Percentiles rank a stretch among this genome's conserved stretches.
Conservation (phyloP, 2,329 filamentous ascomycete species). For the Decorospora gaudefroyi region DNA sequence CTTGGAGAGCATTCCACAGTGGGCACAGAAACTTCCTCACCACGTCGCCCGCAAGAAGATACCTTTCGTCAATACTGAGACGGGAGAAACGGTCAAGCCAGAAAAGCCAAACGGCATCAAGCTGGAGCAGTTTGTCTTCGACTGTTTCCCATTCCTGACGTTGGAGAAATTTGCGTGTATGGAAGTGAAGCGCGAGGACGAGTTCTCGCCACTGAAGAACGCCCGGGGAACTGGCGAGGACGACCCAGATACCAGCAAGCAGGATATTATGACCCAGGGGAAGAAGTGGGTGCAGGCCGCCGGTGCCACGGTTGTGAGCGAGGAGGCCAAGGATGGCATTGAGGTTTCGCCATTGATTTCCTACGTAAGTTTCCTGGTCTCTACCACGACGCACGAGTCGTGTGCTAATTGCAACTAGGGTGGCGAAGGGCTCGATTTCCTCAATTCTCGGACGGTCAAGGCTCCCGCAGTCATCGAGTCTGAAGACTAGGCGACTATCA, state of each 20-base stretch:
- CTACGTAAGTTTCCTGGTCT: slow-evolving; percentile 71
- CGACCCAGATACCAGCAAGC: slow-evolving; percentile 89
- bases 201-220: slow-evolving; percentile 98
- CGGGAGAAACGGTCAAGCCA: slow-evolving; percentile 82
- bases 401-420: slow-evolving; percentile 48
- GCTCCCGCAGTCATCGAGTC: slow-evolving; percentile 68
- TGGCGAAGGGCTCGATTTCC: slow-evolving; percentile 66
- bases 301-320: slow-evolving; percentile 73
- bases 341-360: slow-evolving; percentile 93
- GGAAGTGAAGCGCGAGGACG: slow-evolving; percentile 94
- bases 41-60: slow-evolving; percentile 99
- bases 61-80: slow-evolving; percentile 75
- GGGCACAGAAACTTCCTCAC: slow-evolving; percentile 85
- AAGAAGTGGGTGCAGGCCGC: slow-evolving; percentile 81
- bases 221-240: slow-evolving; percentile 80
- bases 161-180: slow-evolving; percentile 92
- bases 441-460: slow-evolving; percentile 63
- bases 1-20: slow-evolving; percentile 85
- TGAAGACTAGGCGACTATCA: slow-evolving; percentile 49
- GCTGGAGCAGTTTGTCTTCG: slow-evolving; percentile 98
- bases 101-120: slow-evolving; percentile 98
- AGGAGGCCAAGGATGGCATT: slow-evolving; percentile 63
- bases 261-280: slow-evolving; percentile 88
- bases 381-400: background rate
- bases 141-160: slow-evolving; percentile 88